Conservation (phyloP, 805 yeast species). For the Monosporozyma solicola region DNA sequence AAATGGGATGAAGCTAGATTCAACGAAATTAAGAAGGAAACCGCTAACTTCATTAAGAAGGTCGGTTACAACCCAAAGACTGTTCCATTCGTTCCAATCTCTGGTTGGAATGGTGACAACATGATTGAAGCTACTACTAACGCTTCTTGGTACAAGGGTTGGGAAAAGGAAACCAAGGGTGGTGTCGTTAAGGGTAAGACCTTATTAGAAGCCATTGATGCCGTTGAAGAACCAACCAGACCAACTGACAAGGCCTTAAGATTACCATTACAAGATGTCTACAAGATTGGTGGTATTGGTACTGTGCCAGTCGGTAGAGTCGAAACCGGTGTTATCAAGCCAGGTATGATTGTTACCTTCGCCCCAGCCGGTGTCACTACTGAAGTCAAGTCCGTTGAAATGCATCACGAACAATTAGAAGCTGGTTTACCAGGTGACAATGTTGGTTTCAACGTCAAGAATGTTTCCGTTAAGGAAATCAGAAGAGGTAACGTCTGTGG, state of each 20-base stretch:
- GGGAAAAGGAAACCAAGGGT: constrained; percentile 70
- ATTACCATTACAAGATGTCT: constrained; percentile 83
- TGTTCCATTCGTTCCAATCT: constrained; percentile 82
- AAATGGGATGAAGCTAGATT: constrained; percentile 78
- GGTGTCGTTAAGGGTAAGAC: constrained; percentile 71
- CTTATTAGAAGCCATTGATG: constrained; percentile 75
- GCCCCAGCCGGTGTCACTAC: constrained; percentile 86
- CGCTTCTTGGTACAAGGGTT: constrained; percentile 86
- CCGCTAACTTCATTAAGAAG: constrained; percentile 73
- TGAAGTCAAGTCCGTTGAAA: constrained; percentile 81
- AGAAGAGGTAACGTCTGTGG: constrained; percentile 92
- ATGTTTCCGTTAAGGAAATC: constrained; percentile 80
- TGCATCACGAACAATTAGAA: constrained; percentile 75
- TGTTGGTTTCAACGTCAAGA: constrained; percentile 86
- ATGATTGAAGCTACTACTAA: constrained; percentile 75
- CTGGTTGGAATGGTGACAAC: constrained; percentile 93
- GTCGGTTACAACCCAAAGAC: constrained; percentile 78
- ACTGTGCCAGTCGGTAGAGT: constrained; percentile 93
- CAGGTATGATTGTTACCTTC: constrained; percentile 49
- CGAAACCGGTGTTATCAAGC: constrained; percentile 85
- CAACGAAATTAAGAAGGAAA: constrained; percentile 69
- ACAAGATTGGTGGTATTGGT: constrained; percentile 89
- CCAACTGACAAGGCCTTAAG: constrained; percentile 84
- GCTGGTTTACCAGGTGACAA: constrained; percentile 89
- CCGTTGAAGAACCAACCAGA: constrained; percentile 71